These are phyloP conservation scores for Penicillium frequentans DNA, from an alignment of 2,329 filamentous ascomycete species.

Conservation along the genomic window DNA sequence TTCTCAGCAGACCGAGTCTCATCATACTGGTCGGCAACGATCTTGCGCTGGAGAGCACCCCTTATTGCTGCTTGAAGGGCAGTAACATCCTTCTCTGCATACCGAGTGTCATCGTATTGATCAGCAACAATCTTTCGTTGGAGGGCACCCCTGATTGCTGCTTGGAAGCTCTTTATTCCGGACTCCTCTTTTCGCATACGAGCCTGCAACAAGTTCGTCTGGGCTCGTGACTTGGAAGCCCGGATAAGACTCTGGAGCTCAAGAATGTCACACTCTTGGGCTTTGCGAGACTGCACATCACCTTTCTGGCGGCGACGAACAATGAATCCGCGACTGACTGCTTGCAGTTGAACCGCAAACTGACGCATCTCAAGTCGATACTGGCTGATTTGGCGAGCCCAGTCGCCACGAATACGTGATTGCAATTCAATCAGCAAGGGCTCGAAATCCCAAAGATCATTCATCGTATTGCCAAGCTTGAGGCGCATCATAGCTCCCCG, in stretches of 20 bases:
- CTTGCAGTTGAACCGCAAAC: conserved; percentile 80
- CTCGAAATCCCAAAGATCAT: conserved; percentile 84
- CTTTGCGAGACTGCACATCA: conserved; percentile 71
- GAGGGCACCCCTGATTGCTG: conserved; percentile 53
- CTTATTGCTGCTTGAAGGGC: conserved; percentile 59
- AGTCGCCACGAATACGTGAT: conserved; percentile 82
- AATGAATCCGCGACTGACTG: conserved; percentile 73
- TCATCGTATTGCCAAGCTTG: conserved; percentile 78
- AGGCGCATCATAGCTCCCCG: conserved; percentile 78
- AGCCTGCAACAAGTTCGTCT: conserved; percentile 44
- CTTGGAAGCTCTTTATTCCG: conserved; percentile 54
- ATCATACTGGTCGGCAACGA: conserved; percentile 39
- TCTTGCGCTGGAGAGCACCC: conserved; percentile 45
- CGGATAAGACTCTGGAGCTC: conserved; percentile 80
- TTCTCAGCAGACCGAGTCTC: conserved; percentile 47
- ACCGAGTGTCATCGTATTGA: conserved; percentile 39
- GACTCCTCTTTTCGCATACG: conserved; percentile 41
- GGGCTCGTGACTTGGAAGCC: conserved; percentile 47
- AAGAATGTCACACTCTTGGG: conserved; percentile 69
- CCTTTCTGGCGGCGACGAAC: conserved; percentile 63
- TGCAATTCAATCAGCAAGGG: conserved; percentile 77
- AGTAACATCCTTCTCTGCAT: conserved; percentile 54
- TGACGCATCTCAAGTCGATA: conserved; percentile 81
- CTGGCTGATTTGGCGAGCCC: conserved; percentile 75
- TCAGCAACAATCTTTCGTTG: conserved; percentile 41